These are phyloP conservation scores for Sporothrix pallida DNA, from an alignment of 2,329 filamentous ascomycete species.

Conservation along the genomic window DNA sequence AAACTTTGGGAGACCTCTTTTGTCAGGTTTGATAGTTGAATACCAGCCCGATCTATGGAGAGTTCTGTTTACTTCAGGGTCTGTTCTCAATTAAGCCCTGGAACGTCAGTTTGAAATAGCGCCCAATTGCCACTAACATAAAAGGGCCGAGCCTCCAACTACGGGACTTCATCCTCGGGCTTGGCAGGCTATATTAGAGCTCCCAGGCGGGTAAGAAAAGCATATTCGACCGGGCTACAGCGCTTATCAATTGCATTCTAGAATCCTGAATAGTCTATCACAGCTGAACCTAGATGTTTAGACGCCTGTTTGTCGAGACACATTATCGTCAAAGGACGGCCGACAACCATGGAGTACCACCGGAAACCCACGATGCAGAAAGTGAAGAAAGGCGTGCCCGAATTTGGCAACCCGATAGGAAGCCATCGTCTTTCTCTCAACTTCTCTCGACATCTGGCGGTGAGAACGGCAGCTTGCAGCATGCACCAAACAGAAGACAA, in stretches of 20 bases:
- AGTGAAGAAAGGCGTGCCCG: not conserved
- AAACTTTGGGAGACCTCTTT: too few relatives aligned
- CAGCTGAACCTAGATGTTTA: not conserved
- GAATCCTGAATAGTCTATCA: not conserved
- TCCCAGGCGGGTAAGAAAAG: conserved; percentile 9
- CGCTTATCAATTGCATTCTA: not conserved
- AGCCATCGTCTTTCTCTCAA: not conserved
- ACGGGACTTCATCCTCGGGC: not conserved
- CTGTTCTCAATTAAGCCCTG: not conserved
- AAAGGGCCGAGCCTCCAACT: conserved; percentile 23
- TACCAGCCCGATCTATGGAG: not conserved
- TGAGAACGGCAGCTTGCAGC: not conserved
- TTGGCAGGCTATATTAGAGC: conserved; percentile 19
- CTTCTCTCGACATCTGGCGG: not conserved
- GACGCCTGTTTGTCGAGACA: too few relatives aligned
- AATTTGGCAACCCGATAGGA: not conserved
- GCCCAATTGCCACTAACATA: conserved; percentile 2
- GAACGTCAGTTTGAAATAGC: not conserved
- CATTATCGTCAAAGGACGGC: too few relatives aligned
- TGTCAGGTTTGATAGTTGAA: too few relatives aligned
- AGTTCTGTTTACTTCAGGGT: not conserved
- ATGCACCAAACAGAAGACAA: not conserved
- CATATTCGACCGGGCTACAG: not conserved
- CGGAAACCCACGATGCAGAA: not conserved
- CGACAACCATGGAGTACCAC: too few relatives aligned